phyloP scores from a whole-genome alignment of 176 grass and related monocot genomes.

The Cymbopogon citratus region DNA sequence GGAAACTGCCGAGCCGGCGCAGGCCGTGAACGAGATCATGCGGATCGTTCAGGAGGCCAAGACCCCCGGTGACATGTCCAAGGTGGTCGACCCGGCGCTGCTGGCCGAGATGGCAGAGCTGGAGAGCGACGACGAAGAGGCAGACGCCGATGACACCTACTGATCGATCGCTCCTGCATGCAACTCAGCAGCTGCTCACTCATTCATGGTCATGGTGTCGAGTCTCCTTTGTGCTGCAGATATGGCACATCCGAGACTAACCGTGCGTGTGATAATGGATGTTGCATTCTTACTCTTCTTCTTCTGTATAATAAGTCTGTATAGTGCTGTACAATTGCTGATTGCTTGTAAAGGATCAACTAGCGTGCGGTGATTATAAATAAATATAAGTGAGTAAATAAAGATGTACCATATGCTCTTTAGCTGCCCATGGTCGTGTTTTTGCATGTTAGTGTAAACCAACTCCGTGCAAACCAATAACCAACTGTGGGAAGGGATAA shows the following conservation, averaged over 20 bases:
- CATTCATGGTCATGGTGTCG: background rate
- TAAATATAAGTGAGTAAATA: background rate
- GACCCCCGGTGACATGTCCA: conserved; percentile 42
- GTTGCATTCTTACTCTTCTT: background rate
- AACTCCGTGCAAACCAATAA: too few species aligned
- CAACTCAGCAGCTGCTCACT: background rate
- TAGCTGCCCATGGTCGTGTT: too few species aligned
- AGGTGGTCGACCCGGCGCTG: conserved; percentile 27
- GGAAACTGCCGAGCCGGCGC: conserved; percentile 12
- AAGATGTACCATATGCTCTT: too few species aligned
- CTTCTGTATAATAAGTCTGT: background rate
- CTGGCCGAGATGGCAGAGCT: conserved; percentile 44
- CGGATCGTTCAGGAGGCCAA: conserved; percentile 74
- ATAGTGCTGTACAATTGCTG: background rate
- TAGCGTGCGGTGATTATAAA: background rate
- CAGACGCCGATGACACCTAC: conserved; percentile 33
- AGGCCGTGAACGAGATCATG: conserved; percentile 83
- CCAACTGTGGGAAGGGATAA: too few species aligned
- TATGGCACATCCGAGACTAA: background rate
- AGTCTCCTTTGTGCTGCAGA: background rate
- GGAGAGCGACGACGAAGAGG: conserved; percentile 49
- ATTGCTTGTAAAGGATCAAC: background rate
- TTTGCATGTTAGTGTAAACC: too few species aligned
- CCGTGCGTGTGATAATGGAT: background rate
- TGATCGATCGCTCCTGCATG: conserved; percentile 12